Percentiles rank a stretch among this genome's conserved stretches.
phyloP scores from a whole-genome alignment of 768 basidiomycete species.

The Strobilomyces dryophilus region DNA sequence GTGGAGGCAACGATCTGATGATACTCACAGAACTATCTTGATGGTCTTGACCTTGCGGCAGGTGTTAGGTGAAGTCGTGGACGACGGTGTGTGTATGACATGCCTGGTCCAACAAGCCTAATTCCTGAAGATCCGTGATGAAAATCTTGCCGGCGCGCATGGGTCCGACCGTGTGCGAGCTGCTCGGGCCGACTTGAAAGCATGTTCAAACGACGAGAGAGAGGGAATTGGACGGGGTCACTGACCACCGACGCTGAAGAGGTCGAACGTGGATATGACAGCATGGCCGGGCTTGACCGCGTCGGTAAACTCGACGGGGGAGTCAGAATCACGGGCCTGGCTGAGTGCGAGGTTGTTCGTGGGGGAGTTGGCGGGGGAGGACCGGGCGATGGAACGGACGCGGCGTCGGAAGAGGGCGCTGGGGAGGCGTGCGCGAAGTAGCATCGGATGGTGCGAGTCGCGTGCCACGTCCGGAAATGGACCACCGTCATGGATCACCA shows the following conservation, averaged over 20 bases:
- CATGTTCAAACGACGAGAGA: constrained; percentile 2
- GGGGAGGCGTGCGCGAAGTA: not conserved
- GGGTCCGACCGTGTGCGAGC: constrained; percentile 70
- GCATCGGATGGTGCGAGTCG: no score
- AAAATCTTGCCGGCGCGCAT: constrained; percentile 94
- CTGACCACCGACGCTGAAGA: constrained; percentile 87
- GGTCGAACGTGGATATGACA: constrained; percentile 89
- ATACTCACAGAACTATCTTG: constrained; percentile 76
- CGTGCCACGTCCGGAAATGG: no score
- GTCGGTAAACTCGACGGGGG: constrained; percentile 5
- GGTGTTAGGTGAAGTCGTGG: not conserved
- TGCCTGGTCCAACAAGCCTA: constrained; percentile 68
- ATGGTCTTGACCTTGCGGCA: constrained; percentile 60
- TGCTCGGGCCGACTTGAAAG: constrained; percentile 55
- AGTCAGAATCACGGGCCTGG: constrained; percentile 1
- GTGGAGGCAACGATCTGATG: not conserved
- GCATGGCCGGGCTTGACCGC: constrained; percentile 63
- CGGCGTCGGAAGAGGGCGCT: not conserved
- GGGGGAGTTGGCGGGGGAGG: not conserved
- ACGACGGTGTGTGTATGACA: constrained; percentile 6
- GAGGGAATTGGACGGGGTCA: not conserved
- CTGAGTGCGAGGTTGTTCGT: constrained; percentile 2
- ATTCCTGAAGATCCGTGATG: constrained; percentile 65
- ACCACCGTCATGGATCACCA: no score
- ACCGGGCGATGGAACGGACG: constrained; percentile 17